Evolutionary conservation across 1,284 basidiomycete genomes (phyloP).

Genomic region (Sporisorium scitamineum): DNA sequence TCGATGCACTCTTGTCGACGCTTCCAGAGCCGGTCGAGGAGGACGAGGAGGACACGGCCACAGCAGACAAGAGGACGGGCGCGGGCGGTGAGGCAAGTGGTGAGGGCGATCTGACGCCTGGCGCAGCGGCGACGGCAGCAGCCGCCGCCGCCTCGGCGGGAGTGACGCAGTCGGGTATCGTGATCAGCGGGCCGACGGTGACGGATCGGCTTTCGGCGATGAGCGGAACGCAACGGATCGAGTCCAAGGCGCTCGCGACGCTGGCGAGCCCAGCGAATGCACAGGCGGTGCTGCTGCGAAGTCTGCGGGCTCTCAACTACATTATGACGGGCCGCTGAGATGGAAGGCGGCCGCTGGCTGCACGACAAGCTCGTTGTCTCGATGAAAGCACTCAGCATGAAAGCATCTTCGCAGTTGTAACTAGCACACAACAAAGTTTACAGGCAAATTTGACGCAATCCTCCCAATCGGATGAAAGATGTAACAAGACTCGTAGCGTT

Average conservation of each 20-base stretch:
- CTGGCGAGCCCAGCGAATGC: conserved; percentile 65
- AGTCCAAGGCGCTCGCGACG: conserved; percentile 60
- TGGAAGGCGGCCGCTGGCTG: not conserved
- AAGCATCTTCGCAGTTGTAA: not conserved
- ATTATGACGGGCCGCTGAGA: conserved; percentile 53
- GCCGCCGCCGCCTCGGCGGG: conserved; percentile 28
- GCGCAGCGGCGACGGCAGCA: conserved; percentile 24
- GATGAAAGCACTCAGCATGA: not conserved
- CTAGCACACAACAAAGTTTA: not conserved
- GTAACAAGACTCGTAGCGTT: no score
- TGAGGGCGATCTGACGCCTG: conserved; percentile 17
- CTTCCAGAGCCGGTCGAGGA: conserved; percentile 53
- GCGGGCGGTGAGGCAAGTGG: not conserved
- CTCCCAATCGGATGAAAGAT: not conserved
- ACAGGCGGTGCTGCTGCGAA: conserved; percentile 65
- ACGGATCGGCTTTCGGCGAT: conserved; percentile 38
- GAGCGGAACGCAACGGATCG: conserved; percentile 44
- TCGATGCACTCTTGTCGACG: conserved; percentile 58
- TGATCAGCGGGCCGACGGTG: conserved; percentile 42
- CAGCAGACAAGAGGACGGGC: conserved; percentile 16
- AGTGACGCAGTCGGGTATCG: conserved; percentile 34
- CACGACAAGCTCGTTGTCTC: not conserved
- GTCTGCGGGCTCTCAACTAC: conserved; percentile 66
- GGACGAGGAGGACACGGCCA: conserved; percentile 37
- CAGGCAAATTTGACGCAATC: not conserved